These are phyloP conservation scores for Fusarium bactridioides DNA, from an alignment of 2,329 filamentous ascomycete genomes.

Conservation along the genomic window DNA sequence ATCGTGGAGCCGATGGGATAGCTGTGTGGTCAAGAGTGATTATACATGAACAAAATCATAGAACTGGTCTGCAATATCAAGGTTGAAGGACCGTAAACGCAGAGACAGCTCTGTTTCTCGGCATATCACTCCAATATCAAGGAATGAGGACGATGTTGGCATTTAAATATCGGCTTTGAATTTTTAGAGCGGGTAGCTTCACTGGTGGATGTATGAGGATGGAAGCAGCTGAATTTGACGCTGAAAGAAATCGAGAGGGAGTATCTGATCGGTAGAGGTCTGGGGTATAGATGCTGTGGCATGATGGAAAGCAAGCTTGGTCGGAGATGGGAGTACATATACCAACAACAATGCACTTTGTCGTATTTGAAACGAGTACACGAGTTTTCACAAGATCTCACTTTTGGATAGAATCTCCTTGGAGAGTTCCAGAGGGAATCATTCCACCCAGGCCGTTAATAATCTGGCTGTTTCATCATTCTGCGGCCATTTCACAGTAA, in stretches of 20 bases:
- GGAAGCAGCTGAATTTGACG: accelerated
- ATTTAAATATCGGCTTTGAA: neutral
- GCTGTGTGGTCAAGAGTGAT: neutral
- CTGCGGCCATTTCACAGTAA: neutral
- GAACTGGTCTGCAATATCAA: accelerated
- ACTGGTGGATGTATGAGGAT: neutral
- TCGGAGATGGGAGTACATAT: neutral
- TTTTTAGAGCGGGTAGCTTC: neutral
- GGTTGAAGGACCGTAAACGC: accelerated
- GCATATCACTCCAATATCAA: neutral
- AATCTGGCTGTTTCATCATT: neutral
- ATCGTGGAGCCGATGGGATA: neutral
- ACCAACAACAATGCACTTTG: neutral
- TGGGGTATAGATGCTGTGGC: neutral
- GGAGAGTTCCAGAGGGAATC: neutral
- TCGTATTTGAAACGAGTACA: neutral
- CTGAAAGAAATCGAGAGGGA: too few species aligned
- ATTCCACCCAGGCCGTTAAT: accelerated
- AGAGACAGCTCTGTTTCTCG: neutral
- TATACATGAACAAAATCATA: accelerated
- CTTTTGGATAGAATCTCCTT: neutral
- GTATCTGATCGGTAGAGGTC: neutral
- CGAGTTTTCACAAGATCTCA: accelerated
- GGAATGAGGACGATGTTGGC: neutral
- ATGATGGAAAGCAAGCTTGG: neutral